These are phyloP conservation scores for Neocallimastix lanati DNA, from an alignment of 192 early-diverging fungal species.

Conservation along the genomic window DNA sequence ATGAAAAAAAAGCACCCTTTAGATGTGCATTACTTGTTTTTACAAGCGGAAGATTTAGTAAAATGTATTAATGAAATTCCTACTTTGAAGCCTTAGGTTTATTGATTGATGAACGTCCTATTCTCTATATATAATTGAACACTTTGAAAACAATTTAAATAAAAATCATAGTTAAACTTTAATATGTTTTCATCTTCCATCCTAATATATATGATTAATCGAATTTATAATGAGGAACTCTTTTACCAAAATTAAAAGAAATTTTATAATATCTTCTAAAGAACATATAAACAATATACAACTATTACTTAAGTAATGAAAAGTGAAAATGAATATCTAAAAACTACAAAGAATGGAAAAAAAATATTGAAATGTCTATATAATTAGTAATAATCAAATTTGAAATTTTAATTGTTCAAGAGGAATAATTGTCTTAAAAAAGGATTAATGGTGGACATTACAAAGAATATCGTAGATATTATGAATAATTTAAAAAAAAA, in stretches of 20 bases:
- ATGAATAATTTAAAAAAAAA: neutral
- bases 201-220: slow-evolving; percentile 84
- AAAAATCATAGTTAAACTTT: slow-evolving; percentile 12
- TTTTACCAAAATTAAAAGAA: slow-evolving; percentile 13
- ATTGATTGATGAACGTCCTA: slow-evolving; percentile 62
- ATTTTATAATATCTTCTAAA: too few relatives aligned
- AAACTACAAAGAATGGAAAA: neutral
- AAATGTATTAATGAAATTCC: slow-evolving; percentile 98
- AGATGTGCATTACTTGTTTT: slow-evolving; percentile 88
- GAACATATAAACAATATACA: neutral
- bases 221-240: slow-evolving; percentile 49
- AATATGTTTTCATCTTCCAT: slow-evolving; percentile 90
- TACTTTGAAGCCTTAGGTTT: slow-evolving; percentile 88
- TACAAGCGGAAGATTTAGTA: slow-evolving; percentile 94
- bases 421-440: neutral
- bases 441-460: neutral
- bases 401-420: neutral
- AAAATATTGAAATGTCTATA: neutral
- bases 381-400: neutral
- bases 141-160: slow-evolving; percentile 36
- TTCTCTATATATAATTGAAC: slow-evolving; percentile 84
- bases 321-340: neutral
- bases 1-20: slow-evolving; percentile 15
- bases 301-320: neutral
- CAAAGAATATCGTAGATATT: neutral